Percentiles rank a stretch among this genome's conserved stretches.
Conservation (phyloP, 73 alveolate species). For the Paramecium sonneborni region DNA sequence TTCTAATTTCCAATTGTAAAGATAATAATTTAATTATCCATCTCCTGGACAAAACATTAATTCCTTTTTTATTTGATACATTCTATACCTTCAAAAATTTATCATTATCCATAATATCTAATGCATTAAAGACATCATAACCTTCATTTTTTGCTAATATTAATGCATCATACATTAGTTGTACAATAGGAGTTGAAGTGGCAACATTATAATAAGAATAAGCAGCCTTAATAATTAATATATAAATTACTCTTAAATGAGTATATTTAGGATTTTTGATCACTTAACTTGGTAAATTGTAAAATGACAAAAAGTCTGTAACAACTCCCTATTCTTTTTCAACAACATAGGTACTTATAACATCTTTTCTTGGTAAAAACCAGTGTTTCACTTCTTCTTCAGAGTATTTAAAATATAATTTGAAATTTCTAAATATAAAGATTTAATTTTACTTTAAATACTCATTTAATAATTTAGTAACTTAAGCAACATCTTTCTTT, state of each 20-base stretch:
- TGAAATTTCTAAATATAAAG: constrained; percentile 45
- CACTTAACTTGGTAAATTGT: constrained; percentile 90
- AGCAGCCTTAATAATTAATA: constrained; percentile 74
- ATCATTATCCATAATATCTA: constrained; percentile 95
- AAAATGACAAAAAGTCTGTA: constrained; percentile 97
- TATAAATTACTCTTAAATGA: constrained; percentile 56
- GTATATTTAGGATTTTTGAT: constrained; percentile 86
- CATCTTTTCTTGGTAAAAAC: constrained; percentile 86
- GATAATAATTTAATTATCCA: constrained; percentile 95
- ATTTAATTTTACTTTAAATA: constrained; percentile 63
- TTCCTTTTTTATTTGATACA: constrained; percentile 43
- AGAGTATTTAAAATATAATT: constrained; percentile 73
- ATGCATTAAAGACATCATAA: constrained; percentile 97
- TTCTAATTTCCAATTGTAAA: constrained; percentile 90
- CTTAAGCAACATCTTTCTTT: constrained; percentile 86
- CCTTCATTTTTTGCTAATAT: constrained; percentile 91
- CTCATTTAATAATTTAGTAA: constrained; percentile 74
- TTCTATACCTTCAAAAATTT: constrained; percentile 65
- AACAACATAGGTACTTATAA: constrained; percentile 90
- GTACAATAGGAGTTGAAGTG: constrained; percentile 79
- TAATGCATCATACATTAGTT: constrained; percentile 84
- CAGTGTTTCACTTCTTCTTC: constrained; percentile 87
- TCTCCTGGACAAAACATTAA: constrained; percentile 79
- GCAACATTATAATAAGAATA: constrained; percentile 86
- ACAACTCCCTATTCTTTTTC: constrained; percentile 82